Evolutionary conservation across 352 stramenopile species (phyloP), one percentile per base, ranked within the genome.

Genomic region (Phytophthora aleatoria): DNA sequence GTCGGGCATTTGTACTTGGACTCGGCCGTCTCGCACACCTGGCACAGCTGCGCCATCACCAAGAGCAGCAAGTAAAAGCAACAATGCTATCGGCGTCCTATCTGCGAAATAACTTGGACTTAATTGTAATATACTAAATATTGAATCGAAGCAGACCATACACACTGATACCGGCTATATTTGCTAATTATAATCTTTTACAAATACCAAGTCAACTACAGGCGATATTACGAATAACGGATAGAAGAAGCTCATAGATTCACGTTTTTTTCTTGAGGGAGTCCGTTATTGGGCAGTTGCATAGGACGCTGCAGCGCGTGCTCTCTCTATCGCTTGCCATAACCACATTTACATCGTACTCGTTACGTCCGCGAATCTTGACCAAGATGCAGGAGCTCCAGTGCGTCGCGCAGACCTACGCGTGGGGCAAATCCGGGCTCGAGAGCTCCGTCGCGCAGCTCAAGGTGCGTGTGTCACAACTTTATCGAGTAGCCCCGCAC

Each of bases 331-430:
- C 33, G 35, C 57, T 26, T 10, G 15, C 33, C 62, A 69, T 41
- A 71, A 68, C 48, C 10, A 35, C 30, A 69, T 62, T 57, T 42
- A 26, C 66, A 24, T 42, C 47, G 5, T 53, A 36, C 7, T 50
- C 8, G n/a, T 2, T 36, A 57, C 44, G n/a, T 43, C 45, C 36
- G 39, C 33, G 27, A 49, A 54, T 48, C 5, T 50, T 31, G 35
- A 55, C 24, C 28, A 64, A 39, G 26, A 92, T 96, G 85, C 79
- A 89, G 55, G 72, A 85, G 56, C 78, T 97, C 30, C 70, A 94
- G 68, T 96, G 86, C 68, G 70, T 94, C 24, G 89, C 73, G 38
- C 91, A 98, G 76, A 88, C 73, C 33, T 98, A 98, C 66, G 90
- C 89, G 16, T 98, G 93, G 93, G 93, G 93, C 24, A 97, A 97